These are phyloP conservation scores for Fusarium redolens DNA, from an alignment of 2,329 filamentous ascomycete species.

Conservation along the genomic window DNA sequence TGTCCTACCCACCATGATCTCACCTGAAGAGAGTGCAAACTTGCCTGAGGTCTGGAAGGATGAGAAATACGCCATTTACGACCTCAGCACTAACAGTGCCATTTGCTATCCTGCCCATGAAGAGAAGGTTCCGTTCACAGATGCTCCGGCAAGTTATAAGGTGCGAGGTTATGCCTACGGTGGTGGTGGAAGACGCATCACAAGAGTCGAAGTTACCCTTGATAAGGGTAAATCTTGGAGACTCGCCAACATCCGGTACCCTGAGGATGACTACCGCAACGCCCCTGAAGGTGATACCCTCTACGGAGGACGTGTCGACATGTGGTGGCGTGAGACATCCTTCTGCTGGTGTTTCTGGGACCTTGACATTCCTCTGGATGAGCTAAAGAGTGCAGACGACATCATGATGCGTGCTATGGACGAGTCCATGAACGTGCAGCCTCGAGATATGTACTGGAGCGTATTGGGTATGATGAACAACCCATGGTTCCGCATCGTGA, in stretches of 20 bases:
- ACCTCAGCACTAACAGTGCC: constrained; percentile 88
- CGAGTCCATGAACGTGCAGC: constrained; percentile 86
- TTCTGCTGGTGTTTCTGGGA: constrained; percentile 98
- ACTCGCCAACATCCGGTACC: constrained; percentile 81
- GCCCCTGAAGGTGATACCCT: constrained; percentile 69
- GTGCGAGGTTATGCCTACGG: constrained; percentile 87
- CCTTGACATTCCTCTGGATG: constrained; percentile 71
- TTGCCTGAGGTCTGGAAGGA: constrained; percentile 85
- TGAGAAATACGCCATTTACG: constrained; percentile 92
- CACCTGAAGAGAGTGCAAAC: constrained; percentile 81
- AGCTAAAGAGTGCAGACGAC: constrained; percentile 73
- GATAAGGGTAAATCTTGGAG: constrained; percentile 86
- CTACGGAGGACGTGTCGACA: constrained; percentile 81
- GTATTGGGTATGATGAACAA: constrained; percentile 99
- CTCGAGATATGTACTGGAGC: constrained; percentile 95
- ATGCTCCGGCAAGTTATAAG: constrained; percentile 66
- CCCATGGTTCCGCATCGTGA: constrained; percentile 87
- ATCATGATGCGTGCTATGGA: constrained; percentile 91
- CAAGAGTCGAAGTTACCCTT: constrained; percentile 83
- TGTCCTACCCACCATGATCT: constrained; percentile 87
- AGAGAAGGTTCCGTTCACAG: constrained; percentile 68
- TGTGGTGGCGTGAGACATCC: constrained; percentile 82
- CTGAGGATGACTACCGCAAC: constrained; percentile 83
- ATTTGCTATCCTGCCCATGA: constrained; percentile 84
- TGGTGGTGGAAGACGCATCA: constrained; percentile 86